Evolutionary conservation across 257 asterid species (phyloP), one percentile per base, ranked within the genome.

Genomic region (Anisodus acutangulus): DNA sequence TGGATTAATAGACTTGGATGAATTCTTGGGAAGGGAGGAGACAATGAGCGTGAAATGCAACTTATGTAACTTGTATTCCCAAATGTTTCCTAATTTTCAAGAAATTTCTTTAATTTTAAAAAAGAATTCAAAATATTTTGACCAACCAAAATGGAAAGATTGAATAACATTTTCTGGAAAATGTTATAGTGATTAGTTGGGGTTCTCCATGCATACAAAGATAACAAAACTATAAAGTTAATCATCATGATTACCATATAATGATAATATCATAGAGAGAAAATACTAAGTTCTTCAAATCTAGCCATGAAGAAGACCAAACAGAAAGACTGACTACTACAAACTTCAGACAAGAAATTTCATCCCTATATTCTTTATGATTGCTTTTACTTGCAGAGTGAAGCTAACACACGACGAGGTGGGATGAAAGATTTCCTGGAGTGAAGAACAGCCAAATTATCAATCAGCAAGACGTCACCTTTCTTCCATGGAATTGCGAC

Each of bases 361-460:
- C 58, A 49, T 22, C 81, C 64, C 31, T 78, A 31, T 53, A 43
- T 63, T 6, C 85, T 41, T n/a, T 66, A 4, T 5, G 72, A 53
- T 78, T 82, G 62, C 49, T 59, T 71, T 87, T 78, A 94, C 93
- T 92, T 94, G 92, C 99, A 93, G 9, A 95, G 87, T 57, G 99
- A 94, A 80, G 98, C 98, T 71, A 95, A 85, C 8, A 95, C 84
- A 31, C 97, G 92, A 17, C 98, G 93, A 82, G 98, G 99, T 80
- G 96, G 96, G 59, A 80, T 60, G 81, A 93, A 95, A 0, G 98
- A 90, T 78, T 86, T 93, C 51, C 98, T 86, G 8, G 98, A 86
- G 90, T 95, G 99, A 87, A 94, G 98, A 88, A 91, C 97, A 16
- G 98, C 98, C 88, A 93, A 82, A 81, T 95, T 94, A 85, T 95